Evolutionary conservation across 129 eudicot species (phyloP).

Genomic region (Apium graveolens): DNA sequence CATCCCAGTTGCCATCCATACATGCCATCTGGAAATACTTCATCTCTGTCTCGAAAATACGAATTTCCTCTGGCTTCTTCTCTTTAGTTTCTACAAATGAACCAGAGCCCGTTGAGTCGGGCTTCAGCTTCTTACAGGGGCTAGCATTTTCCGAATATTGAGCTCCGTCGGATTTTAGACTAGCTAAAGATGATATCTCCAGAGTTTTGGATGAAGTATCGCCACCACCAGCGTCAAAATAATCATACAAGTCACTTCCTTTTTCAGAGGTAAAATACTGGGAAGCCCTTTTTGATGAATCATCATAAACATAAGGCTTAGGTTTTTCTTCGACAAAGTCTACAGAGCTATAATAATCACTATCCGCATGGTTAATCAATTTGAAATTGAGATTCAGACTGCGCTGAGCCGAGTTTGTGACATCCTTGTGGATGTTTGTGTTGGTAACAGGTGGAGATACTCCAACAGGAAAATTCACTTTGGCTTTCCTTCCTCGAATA

Average conservation of each 20-base stretch:
- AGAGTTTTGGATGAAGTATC: conserved; percentile 43
- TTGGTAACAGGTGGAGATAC: conserved; percentile 24
- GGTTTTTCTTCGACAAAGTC: conserved; percentile 55
- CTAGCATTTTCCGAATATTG: conserved; percentile 35
- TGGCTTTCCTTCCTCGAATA: conserved; percentile 88
- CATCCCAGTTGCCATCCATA: conserved; percentile 65
- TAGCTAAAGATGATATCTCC: conserved; percentile 54
- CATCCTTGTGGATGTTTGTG: conserved; percentile 21
- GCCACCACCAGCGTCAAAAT: conserved; percentile 62
- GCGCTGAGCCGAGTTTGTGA: conserved; percentile 17
- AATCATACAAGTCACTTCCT: conserved; percentile 62
- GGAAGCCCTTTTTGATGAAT: conserved; percentile 26
- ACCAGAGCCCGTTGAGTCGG: conserved; percentile 22
- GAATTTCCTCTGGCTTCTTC: conserved; percentile 30
- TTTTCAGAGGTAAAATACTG: conserved; percentile 53
- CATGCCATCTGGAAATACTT: conserved; percentile 59
- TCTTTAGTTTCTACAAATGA: conserved; percentile 27
- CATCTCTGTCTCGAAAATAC: conserved; percentile 46
- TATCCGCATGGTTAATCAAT: conserved; percentile 15
- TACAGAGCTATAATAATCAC: conserved; percentile 6
- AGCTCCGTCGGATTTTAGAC: conserved; percentile 36
- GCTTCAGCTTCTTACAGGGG: conserved; percentile 51
- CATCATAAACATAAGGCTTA: conserved; percentile 15
- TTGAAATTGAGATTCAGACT: conserved; percentile 18
- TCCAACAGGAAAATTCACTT: conserved; percentile 75